Conservation (phyloP, 2,329 filamentous ascomycete species). For the Alternaria tenuissima region DNA sequence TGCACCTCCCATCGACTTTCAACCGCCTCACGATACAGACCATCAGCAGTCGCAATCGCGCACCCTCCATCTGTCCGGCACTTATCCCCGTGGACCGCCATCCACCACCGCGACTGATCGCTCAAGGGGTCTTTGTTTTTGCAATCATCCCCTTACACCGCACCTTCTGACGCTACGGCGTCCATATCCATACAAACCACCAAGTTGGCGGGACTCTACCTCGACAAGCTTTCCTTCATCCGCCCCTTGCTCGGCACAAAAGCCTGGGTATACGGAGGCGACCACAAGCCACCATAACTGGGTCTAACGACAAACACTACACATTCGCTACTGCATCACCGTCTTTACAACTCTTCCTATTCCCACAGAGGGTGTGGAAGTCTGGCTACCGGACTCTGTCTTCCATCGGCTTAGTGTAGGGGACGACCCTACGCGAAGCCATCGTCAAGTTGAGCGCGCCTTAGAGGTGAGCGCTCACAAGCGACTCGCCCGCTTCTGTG, state of each 20-base stretch:
- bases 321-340: slow-evolving; percentile 27
- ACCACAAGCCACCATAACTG: slow-evolving; percentile 93
- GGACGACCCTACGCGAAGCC: slow-evolving; percentile 57
- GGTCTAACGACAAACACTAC: slow-evolving; percentile 45
- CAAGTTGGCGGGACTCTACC: slow-evolving; percentile 93
- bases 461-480: slow-evolving; percentile 63
- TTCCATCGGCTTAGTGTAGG: slow-evolving; percentile 55
- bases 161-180: slow-evolving; percentile 50
- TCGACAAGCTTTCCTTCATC: slow-evolving; percentile 74
- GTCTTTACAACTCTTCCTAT: slow-evolving; percentile 32
- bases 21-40: slow-evolving; percentile 4
- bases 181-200: slow-evolving; percentile 63
- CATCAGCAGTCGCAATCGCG: slow-evolving; percentile 17
- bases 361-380: slow-evolving; percentile 36
- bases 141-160: slow-evolving; percentile 24
- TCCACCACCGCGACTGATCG: slow-evolving; percentile 40
- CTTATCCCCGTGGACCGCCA: slow-evolving; percentile 25
- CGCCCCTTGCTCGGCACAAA: slow-evolving; percentile 92
- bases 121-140: slow-evolving; percentile 28
- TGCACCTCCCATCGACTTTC: neutral
- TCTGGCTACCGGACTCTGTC: slow-evolving; percentile 34
- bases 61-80: slow-evolving; percentile 21
- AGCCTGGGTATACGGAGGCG: slow-evolving; percentile 95
- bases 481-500: slow-evolving; percentile 56
- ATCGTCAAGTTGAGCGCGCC: slow-evolving; percentile 61